phyloP scores from a whole-genome alignment of 176 grass and related monocot species.

The Aegilops sharonensis region DNA sequence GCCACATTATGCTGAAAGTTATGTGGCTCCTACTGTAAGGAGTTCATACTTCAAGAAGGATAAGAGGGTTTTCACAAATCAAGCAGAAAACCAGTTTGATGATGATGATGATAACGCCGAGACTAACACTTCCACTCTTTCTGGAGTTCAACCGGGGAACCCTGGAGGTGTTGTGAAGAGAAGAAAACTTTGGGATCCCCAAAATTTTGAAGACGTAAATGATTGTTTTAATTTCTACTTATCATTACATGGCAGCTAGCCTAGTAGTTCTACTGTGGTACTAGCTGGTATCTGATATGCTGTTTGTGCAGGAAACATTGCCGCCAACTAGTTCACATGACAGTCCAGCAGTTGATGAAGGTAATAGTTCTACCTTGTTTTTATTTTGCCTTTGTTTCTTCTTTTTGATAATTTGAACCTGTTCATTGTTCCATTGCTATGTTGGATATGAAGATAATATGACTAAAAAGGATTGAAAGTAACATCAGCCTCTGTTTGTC shows the following conservation, averaged over 20 bases:
- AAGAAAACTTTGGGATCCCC: conserved; percentile 51
- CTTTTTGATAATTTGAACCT: not conserved
- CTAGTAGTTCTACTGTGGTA: not conserved
- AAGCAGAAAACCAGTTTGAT: conserved; percentile 25
- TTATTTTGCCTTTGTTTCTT: conserved; percentile 13
- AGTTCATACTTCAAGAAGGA: conserved; percentile 73
- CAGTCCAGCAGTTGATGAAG: conserved; percentile 48
- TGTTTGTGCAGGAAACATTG: conserved; percentile 51
- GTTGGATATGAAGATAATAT: not conserved
- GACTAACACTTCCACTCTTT: conserved; percentile 29
- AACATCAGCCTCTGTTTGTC: not conserved
- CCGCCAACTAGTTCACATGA: conserved; percentile 27
- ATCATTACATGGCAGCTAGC: conserved; percentile 10
- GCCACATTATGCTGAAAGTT: conserved; percentile 29
- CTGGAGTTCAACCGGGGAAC: conserved; percentile 32
- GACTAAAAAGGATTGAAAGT: not conserved
- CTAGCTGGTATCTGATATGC: conserved; percentile 27
- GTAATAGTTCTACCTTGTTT: conserved; percentile 36
- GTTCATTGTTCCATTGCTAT: conserved; percentile 3
- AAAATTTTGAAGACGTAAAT: conserved; percentile 51
- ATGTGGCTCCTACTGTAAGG: conserved; percentile 30
- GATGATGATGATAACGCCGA: conserved; percentile 33
- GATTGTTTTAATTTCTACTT: conserved; percentile 6
- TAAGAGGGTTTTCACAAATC: conserved; percentile 38
- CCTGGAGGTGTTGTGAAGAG: conserved; percentile 50